Percentiles rank a stretch among this genome's conserved stretches.
These are phyloP conservation scores for Fragaria nilgerrensis DNA, from an alignment of 306 rosid genomes.

Conservation along the genomic window DNA sequence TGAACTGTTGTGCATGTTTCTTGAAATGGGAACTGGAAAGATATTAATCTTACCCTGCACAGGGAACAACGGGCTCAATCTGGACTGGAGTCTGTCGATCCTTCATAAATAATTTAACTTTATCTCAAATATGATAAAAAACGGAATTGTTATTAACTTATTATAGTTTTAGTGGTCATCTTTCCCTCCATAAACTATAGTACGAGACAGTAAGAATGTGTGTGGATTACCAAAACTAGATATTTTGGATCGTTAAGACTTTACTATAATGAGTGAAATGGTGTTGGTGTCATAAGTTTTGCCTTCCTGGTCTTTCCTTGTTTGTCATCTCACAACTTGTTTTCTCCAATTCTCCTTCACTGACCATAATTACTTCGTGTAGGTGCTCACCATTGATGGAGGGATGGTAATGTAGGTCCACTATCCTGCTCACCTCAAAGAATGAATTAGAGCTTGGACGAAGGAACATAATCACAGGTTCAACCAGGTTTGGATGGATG, in stretches of 20 bases:
- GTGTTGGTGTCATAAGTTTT: not conserved
- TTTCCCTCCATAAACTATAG: not conserved
- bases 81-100: not conserved
- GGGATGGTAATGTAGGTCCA: constrained; percentile 82
- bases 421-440: not conserved
- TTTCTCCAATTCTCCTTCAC: not conserved
- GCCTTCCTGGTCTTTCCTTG: not conserved
- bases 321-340: not conserved
- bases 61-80: not conserved
- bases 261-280: not conserved
- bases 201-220: not conserved
- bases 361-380: constrained; percentile 20
- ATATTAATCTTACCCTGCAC: not conserved
- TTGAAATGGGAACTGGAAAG: not conserved
- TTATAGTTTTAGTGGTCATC: not conserved
- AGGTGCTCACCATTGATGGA: constrained; percentile 93
- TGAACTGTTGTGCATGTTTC: not conserved
- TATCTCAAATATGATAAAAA: not conserved
- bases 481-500: constrained; percentile 11
- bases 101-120: not conserved
- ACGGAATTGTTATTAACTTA: not conserved
- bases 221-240: not conserved
- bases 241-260: not conserved
- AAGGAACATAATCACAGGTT: constrained; percentile 18
- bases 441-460: constrained; percentile 12